Percentiles rank a stretch among this genome's conserved stretches.
Conservation (phyloP, 2,329 filamentous ascomycete species). For the Epichloe brachyelytri region DNA sequence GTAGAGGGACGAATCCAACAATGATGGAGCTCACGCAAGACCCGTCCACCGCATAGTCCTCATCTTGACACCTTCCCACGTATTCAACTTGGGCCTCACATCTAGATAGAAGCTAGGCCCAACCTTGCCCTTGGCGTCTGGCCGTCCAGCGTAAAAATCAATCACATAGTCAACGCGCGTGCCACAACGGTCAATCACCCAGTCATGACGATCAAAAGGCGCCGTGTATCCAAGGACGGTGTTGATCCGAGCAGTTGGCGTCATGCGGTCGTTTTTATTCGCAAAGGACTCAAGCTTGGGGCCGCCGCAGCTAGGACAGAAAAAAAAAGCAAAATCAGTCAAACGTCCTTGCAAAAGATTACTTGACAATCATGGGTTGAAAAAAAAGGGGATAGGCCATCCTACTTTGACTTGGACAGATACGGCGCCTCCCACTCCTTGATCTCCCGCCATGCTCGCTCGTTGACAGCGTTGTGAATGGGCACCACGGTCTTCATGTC, state of each 20-base stretch:
- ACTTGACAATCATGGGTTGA: background rate
- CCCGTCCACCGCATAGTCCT: conserved; percentile 38
- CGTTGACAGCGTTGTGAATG: conserved; percentile 97
- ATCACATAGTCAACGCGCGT: conserved; percentile 86
- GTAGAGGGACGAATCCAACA: background rate
- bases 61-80: conserved; percentile 57
- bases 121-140: conserved; percentile 21
- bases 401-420: conserved; percentile 41
- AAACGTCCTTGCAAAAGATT: too few species aligned
- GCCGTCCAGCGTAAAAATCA: conserved; percentile 80
- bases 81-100: conserved; percentile 55
- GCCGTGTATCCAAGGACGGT: conserved; percentile 75
- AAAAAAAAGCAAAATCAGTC: background rate
- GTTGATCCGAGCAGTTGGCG: conserved; percentile 73
- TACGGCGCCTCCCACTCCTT: conserved; percentile 73
- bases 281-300: conserved; percentile 75
- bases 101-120: conserved; percentile 52
- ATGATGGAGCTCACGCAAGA: conserved; percentile 24
- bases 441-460: conserved; percentile 89
- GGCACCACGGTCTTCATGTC: conserved; percentile 91
- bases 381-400: conserved; percentile 1
- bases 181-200: conserved; percentile 88
- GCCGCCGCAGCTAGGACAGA: conserved; percentile 43
- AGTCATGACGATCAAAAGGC: conserved; percentile 94
- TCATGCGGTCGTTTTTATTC: conserved; percentile 56